Evolutionary conservation across 129 eudicot species (phyloP), one percentile per base, ranked within the genome.

Genomic region (Pseudognaphalium luteoalbum): DNA sequence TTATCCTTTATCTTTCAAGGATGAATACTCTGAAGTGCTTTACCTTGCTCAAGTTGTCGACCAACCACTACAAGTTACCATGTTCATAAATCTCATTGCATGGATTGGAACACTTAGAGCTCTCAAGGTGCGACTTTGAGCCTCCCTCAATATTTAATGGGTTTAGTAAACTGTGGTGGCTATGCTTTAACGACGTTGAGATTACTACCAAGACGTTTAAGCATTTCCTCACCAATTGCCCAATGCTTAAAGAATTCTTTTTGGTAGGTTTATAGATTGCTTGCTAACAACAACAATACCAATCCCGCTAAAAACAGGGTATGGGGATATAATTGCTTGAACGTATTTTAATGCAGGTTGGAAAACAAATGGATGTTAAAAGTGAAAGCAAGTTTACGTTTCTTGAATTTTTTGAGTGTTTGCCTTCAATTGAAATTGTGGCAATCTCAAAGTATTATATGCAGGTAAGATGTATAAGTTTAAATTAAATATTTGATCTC

Each of bases 151-250:
- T 14, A 2, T 73, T 80, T 33, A 25, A 29, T 10, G 83, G 79
- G 57, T 80, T 80, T 72, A 6, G 63, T 56, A 51, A 16, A 54
- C 42, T 80, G 63, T 50, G 1, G 20, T 9, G 44, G 29, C n/a
- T 73, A 66, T 4, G 30, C 21, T 58, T 80, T 57, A 0, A 14
- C 34, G 17, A 66, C 0, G 83, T 73, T 41, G 20, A 15, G 19
- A 41, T 80, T 29, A n/a, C 33, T 66, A 21, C 16, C 6, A 57
- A 72, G 52, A 32, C n/a, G 21, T 17, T 80, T n/a, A 12, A 29
- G 11, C 42, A n/a, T 73, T 80, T 79, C 14, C 60, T 80, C 17
- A 65, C 79, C 47, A 65, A 25, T 52, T 73, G 78, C 74, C 83
- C 79, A 8, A 19, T 72, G 25, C 83, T 80, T 7, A 51, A 73